Percentiles rank a stretch among this genome's conserved stretches.
These are phyloP conservation scores for Cordyceps militaris DNA, from an alignment of 2,329 filamentous ascomycete genomes.

Conservation along the genomic window DNA sequence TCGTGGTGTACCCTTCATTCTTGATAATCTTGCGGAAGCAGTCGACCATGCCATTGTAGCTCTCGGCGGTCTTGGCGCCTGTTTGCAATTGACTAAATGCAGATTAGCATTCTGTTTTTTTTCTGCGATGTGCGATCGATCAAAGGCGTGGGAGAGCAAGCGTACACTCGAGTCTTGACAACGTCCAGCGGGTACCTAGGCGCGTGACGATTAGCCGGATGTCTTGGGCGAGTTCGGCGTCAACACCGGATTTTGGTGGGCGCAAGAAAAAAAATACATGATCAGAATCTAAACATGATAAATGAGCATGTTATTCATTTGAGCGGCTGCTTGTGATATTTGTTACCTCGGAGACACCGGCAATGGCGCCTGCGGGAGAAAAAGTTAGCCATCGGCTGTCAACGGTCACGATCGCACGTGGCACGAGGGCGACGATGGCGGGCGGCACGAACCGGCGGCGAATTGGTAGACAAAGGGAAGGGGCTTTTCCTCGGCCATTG, in stretches of 20 bases:
- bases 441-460: conserved; percentile 62
- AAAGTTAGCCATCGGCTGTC: conserved; percentile 14
- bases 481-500: conserved; percentile 63
- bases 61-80: conserved; percentile 66
- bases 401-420: background rate
- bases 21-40: conserved; percentile 96
- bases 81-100: conserved; percentile 73
- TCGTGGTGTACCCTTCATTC: conserved; percentile 69
- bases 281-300: conserved; percentile 65
- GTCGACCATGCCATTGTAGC: conserved; percentile 95
- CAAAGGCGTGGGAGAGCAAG: conserved; percentile 17
- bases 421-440: background rate
- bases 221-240: conserved; percentile 9
- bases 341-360: conserved; percentile 86
- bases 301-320: background rate
- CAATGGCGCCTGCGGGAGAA: conserved; percentile 64
- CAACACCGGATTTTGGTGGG: conserved; percentile 1
- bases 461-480: conserved; percentile 94
- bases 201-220: conserved; percentile 16
- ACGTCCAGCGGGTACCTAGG: conserved; percentile 95
- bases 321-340: conserved; percentile 15
- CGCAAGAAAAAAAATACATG: conserved; percentile 50
- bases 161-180: conserved; percentile 94
- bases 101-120: conserved; percentile 17
- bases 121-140: conserved; percentile 5